Base-by-base conservation (phyloP, 805 yeast genomes). In the Cyberlindnera xishuangbannaensis region DNA sequence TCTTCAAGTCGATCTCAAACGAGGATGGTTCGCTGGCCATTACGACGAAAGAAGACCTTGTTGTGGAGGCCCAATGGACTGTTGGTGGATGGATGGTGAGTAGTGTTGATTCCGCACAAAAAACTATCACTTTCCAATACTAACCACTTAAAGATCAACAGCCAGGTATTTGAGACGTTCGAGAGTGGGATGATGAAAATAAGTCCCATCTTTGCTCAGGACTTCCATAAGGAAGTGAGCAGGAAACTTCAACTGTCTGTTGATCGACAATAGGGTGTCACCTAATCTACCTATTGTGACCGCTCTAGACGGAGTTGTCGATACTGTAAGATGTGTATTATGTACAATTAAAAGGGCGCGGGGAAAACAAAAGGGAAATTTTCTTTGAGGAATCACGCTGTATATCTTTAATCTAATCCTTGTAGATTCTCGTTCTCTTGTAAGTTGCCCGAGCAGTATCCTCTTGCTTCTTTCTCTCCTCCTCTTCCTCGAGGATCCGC, bases 401-500 rank as follows among this genome's bases (percentile, higher is more conserved):
- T 9, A 20, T 12, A 9, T 20, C 23, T 20, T 9, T 20, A 12
- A 9, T 20, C 23, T 20, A 50, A 37, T 50, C 55, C 37, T 47
- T 48, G 41, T 51, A 51, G 28, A 64, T 61, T 39, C 62, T 55
- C 5, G 59, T 50, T 55, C 69, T 62, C 33, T 63, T 57, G 40
- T 38, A 53, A 30, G 28, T 52, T 36, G 30, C 45, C 28, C 18
- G 19, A 14, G 38, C 40, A 12, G 39, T 37, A 19, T 39, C 32
- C 29, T 48, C 48, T 20, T 34, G 41, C 9, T 31, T 37, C 28
- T 44, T 41, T 41, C 64, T 58, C 37, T 54, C 58, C 41, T 59
- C 64, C 50, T 69, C 73, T 19, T 63, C 65, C 27, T 59, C 57
- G 31, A 72, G 51, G 16, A 71, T 61, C 37, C 58, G 65, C 45